phyloP scores from a whole-genome alignment of 331 rosid genomes.

The Malus hybrid region DNA sequence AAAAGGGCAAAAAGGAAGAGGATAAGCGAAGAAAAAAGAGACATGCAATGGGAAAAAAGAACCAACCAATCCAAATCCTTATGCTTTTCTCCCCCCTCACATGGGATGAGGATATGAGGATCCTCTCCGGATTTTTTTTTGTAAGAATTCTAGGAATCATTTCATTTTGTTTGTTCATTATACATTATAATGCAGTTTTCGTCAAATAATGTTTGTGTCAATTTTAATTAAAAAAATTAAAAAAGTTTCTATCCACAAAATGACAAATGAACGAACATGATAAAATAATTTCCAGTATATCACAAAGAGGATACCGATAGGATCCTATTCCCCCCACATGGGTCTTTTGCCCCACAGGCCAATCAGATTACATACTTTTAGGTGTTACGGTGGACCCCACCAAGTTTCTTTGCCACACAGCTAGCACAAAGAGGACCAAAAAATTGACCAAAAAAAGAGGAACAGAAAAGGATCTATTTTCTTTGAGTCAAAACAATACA shows the following conservation, averaged over 20 bases:
- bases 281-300: too few relatives aligned
- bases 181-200: too few relatives aligned
- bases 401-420: slow-evolving; percentile 46
- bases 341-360: slow-evolving; percentile 21
- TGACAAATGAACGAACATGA: too few relatives aligned
- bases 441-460: neutral
- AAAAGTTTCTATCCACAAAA: too few relatives aligned
- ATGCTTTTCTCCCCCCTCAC: neutral
- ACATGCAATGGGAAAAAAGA: neutral
- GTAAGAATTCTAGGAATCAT: too few relatives aligned
- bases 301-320: too few relatives aligned
- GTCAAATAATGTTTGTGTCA: too few relatives aligned
- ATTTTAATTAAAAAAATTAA: too few relatives aligned
- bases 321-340: slow-evolving; percentile 21
- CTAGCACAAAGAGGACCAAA: slow-evolving; percentile 29
- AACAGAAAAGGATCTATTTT: slow-evolving; percentile 3
- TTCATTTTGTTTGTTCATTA: too few relatives aligned
- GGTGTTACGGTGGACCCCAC: slow-evolving; percentile 40
- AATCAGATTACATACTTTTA: slow-evolving; percentile 17
- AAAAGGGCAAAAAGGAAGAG: slow-evolving; percentile 14
- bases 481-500: slow-evolving; percentile 25
- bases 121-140: too few relatives aligned
- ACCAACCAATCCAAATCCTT: slow-evolving; percentile 9
- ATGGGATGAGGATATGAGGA: too few relatives aligned
- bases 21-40: slow-evolving; percentile 2